A percentile compares a stretch with the other conserved stretches of the same genome.
Evolutionary conservation across 352 stramenopile genomes (phyloP).

Genomic region (Globisporangium lucens): DNA sequence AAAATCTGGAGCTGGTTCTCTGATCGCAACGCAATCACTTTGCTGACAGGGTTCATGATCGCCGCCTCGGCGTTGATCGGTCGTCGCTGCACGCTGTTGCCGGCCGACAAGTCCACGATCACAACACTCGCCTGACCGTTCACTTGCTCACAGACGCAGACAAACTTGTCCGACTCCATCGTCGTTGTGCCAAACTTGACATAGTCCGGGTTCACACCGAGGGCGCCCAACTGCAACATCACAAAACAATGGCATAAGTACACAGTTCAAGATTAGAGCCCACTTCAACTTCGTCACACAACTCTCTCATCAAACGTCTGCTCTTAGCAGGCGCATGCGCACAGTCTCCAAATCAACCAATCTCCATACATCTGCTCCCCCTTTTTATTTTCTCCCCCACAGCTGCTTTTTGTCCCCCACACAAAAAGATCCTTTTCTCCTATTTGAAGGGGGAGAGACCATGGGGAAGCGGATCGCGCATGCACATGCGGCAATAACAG

Average conservation of each 20-base stretch:
- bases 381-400: conserved; percentile 11
- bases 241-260: background rate
- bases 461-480: background rate
- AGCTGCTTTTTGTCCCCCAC: conserved; percentile 10
- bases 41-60: conserved; percentile 99
- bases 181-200: conserved; percentile 93
- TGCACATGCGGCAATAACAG: background rate
- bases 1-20: conserved; percentile 98
- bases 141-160: conserved; percentile 91
- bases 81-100: conserved; percentile 88
- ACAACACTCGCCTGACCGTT: conserved; percentile 88
- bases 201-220: conserved; percentile 89
- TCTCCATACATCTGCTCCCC: background rate
- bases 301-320: background rate
- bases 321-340: conserved; percentile 1
- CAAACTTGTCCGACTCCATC: conserved; percentile 98
- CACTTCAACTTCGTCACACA: background rate
- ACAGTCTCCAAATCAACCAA: background rate
- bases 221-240: conserved; percentile 61
- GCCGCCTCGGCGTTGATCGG: conserved; percentile 99
- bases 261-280: conserved; percentile 14
- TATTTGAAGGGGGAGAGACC: background rate
- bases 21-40: conserved; percentile 84
- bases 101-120: conserved; percentile 90
- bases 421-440: conserved; percentile 13